phyloP scores from a whole-genome alignment of 1,284 basidiomycete species.

The Phylloboletellus chloephorus region DNA sequence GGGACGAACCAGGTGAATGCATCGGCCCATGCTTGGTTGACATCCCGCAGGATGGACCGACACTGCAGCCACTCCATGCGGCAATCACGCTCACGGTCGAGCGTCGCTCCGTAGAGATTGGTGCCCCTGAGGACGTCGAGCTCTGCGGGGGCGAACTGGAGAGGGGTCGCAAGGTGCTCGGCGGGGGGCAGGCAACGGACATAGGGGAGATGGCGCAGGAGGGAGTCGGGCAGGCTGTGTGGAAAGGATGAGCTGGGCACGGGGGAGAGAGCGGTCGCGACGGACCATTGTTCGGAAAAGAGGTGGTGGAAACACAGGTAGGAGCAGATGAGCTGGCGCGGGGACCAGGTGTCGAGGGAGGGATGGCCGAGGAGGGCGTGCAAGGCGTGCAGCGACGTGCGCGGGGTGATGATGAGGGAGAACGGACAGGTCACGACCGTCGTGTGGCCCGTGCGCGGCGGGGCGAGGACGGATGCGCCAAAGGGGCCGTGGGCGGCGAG shows the following conservation, averaged over 20 bases:
- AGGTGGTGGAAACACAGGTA: constrained; percentile 74
- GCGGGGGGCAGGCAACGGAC: constrained; percentile 58
- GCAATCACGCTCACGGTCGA: constrained; percentile 59
- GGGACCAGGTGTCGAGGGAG: constrained; percentile 46
- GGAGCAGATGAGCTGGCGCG: constrained; percentile 64
- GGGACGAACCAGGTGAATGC: constrained; percentile 64
- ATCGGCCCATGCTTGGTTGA: constrained; percentile 42
- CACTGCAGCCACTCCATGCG: constrained; percentile 54
- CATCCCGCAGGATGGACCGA: constrained; percentile 34
- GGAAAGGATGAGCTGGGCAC: constrained; percentile 27
- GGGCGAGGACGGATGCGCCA: constrained; percentile 58
- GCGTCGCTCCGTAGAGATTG: constrained; percentile 70
- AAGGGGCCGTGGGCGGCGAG: constrained; percentile 28
- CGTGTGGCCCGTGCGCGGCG: constrained; percentile 45
- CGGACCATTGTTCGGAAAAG: constrained; percentile 29
- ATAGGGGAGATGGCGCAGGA: constrained; percentile 57
- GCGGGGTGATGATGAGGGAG: constrained; percentile 62
- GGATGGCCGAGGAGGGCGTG: constrained; percentile 33
- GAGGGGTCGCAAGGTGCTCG: constrained; percentile 60
- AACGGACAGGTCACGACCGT: constrained; percentile 73
- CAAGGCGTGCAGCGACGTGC: constrained; percentile 43
- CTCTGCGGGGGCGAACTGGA: constrained; percentile 68
- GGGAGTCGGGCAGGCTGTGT: constrained; percentile 16
- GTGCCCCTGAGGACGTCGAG: constrained; percentile 64
- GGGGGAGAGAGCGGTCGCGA: constrained; percentile 6